Evolutionary conservation across 805 yeast genomes (phyloP).

Genomic region (Kodamaea sagamina): DNA sequence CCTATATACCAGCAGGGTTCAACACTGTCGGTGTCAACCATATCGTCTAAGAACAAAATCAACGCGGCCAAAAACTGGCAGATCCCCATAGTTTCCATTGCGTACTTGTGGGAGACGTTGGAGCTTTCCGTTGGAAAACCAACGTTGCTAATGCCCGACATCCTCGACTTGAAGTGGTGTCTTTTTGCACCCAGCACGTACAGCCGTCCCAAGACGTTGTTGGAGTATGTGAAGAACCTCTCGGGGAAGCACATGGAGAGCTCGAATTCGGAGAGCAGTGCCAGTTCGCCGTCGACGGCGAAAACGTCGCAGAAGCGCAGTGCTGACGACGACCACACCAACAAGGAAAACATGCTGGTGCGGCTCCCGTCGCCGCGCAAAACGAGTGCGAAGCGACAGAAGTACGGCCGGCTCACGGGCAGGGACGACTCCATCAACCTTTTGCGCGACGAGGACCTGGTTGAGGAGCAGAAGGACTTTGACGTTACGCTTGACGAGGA

Average conservation of each 20-base stretch:
- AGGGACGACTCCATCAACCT: conserved; percentile 8
- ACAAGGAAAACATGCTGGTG: background rate
- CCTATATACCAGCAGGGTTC: conserved; percentile 36
- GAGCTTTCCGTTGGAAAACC: conserved; percentile 29
- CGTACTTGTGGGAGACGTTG: conserved; percentile 55
- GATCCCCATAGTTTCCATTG: conserved; percentile 58
- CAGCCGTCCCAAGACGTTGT: conserved; percentile 25
- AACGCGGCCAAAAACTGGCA: conserved; percentile 58
- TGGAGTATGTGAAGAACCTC: conserved; percentile 21
- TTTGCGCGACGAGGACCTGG: background rate
- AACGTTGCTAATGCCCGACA: conserved; percentile 35
- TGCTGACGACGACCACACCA: background rate
- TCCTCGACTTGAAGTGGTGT: conserved; percentile 55
- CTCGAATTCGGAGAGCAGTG: conserved; percentile 3
- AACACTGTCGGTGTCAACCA: conserved; percentile 32
- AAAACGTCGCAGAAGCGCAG: conserved; percentile 21
- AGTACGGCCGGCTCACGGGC: conserved; percentile 52
- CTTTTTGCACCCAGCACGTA: conserved; percentile 48
- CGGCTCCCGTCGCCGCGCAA: conserved; percentile 56
- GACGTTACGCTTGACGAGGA: conserved; percentile 23
- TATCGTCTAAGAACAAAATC: conserved; percentile 55
- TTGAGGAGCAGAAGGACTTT: conserved; percentile 1
- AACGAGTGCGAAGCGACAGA: conserved; percentile 34
- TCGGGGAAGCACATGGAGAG: conserved; percentile 10
- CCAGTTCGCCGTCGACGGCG: conserved; percentile 4